These are phyloP conservation scores for Noccaea bulbosa DNA, from an alignment of 345 rosid genomes.

Conservation along the genomic window DNA sequence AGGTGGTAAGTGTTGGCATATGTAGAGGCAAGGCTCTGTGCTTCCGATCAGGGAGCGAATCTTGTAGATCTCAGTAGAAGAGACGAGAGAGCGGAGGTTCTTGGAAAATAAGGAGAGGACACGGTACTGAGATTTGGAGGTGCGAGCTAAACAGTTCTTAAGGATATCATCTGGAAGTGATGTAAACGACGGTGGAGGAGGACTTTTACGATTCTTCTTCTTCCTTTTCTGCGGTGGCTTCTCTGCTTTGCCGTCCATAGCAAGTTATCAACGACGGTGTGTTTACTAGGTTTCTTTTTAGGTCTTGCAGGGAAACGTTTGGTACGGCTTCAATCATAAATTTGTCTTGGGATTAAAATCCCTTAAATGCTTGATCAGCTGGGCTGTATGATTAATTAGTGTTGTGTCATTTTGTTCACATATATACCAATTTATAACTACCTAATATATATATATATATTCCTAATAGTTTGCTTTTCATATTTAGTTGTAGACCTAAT, in stretches of 20 bases:
- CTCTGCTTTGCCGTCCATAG: not conserved
- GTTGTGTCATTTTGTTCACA: not conserved
- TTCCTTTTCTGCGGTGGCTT: not conserved
- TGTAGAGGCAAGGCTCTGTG: slow-evolving; percentile 52
- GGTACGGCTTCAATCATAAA: too few species aligned
- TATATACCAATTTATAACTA: not conserved
- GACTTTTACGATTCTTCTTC: not conserved
- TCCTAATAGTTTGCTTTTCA: too few species aligned
- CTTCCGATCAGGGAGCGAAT: slow-evolving; percentile 37
- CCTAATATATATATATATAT: too few species aligned
- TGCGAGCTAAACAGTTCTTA: not conserved
- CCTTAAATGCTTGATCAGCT: too few species aligned
- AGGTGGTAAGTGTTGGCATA: slow-evolving; percentile 40
- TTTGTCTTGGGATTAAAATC: too few species aligned
- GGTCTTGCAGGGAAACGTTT: too few species aligned
- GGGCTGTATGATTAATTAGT: not conserved
- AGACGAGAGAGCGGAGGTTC: slow-evolving; percentile 51
- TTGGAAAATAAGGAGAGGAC: slow-evolving; percentile 60
- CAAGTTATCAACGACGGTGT: not conserved
- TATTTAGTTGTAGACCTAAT: too few species aligned
- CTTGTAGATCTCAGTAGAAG: slow-evolving; percentile 54
- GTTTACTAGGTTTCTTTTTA: not conserved
- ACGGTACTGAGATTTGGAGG: not conserved
- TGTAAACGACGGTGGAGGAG: not conserved
- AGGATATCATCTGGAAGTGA: not conserved